Evolutionary conservation across 345 rosid genomes (phyloP).

Genomic region (Limnanthes douglasii): DNA sequence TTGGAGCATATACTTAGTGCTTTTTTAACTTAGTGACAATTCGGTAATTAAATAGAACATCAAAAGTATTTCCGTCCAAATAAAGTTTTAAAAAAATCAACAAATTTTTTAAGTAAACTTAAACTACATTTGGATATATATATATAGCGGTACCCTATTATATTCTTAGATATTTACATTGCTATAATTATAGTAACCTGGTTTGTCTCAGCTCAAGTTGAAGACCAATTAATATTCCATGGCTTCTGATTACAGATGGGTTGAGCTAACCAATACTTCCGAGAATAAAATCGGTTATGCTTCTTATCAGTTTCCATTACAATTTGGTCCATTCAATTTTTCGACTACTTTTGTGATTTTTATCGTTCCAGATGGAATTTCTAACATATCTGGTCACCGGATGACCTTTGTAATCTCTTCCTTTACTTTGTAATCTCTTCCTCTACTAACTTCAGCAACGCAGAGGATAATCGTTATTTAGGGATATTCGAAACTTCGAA

Average conservation of each 20-base stretch:
- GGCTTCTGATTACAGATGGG: conserved; percentile 28
- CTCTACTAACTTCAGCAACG: conserved; percentile 9
- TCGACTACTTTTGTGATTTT: conserved; percentile 23
- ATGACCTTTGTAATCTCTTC: conserved; percentile 25
- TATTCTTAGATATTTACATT: no score
- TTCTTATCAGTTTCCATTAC: conserved; percentile 20
- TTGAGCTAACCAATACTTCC: conserved; percentile 33
- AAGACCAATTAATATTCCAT: conserved; percentile 18
- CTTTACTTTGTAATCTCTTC: no score
- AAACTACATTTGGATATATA: no score
- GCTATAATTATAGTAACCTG: conserved; percentile 3
- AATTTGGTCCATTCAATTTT: conserved; percentile 25
- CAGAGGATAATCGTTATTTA: conserved; percentile 13
- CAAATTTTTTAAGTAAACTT: no score
- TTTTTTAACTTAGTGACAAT: no score
- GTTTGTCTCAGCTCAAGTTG: conserved; percentile 14
- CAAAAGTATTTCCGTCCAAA: no score
- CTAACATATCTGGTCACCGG: no score
- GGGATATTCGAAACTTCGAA: conserved; percentile 29
- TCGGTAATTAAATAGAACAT: no score
- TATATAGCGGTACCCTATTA: no score
- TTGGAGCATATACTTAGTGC: no score
- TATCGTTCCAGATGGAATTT: conserved; percentile 17
- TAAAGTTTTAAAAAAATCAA: no score
- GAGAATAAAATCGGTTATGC: conserved; percentile 20